Conservation (phyloP, 257 asterid species). For the Lavandula angustifolia region DNA sequence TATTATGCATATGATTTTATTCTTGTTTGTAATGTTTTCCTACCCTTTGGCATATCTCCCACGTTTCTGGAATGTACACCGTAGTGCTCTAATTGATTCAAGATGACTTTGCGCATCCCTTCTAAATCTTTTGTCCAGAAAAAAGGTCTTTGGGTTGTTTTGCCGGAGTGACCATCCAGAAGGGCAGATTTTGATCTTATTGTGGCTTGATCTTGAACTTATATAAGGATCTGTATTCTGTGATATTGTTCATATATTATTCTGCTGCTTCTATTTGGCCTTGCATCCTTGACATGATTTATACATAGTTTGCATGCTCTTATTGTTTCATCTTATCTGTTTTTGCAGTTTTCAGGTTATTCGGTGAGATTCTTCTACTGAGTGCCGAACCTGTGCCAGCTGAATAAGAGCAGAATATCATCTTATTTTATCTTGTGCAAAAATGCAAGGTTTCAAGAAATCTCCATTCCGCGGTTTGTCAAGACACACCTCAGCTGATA, state of each 20-base stretch:
- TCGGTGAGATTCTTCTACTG: slow-evolving; percentile 19
- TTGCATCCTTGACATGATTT: neutral
- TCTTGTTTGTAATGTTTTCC: neutral
- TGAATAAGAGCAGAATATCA: slow-evolving; percentile 17
- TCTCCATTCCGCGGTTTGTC: slow-evolving; percentile 55
- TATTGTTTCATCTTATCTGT: slow-evolving; percentile 14
- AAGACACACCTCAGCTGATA: slow-evolving; percentile 46
- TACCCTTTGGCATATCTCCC: slow-evolving; percentile 11
- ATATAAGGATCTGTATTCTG: neutral
- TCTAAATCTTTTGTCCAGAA: slow-evolving; percentile 16
- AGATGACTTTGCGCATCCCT: slow-evolving; percentile 9
- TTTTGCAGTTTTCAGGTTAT: slow-evolving; percentile 34
- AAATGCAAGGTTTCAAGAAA: slow-evolving; percentile 67
- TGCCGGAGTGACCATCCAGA: neutral
- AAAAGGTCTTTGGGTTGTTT: neutral
- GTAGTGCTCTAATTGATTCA: neutral
- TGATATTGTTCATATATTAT: neutral
- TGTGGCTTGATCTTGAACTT: neutral
- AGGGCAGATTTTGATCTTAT: neutral
- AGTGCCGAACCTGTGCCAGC: slow-evolving; percentile 17
- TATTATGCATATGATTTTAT: too few species aligned
- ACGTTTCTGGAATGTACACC: neutral
- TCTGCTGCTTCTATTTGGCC: slow-evolving; percentile 2
- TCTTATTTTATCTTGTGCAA: slow-evolving; percentile 29
- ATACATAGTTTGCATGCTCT: slow-evolving; percentile 2